A percentile compares a stretch with the other conserved stretches of the same genome.
Evolutionary conservation across 2,329 filamentous ascomycete genomes (phyloP).

Genomic region (Ceratocystis albifundus): DNA sequence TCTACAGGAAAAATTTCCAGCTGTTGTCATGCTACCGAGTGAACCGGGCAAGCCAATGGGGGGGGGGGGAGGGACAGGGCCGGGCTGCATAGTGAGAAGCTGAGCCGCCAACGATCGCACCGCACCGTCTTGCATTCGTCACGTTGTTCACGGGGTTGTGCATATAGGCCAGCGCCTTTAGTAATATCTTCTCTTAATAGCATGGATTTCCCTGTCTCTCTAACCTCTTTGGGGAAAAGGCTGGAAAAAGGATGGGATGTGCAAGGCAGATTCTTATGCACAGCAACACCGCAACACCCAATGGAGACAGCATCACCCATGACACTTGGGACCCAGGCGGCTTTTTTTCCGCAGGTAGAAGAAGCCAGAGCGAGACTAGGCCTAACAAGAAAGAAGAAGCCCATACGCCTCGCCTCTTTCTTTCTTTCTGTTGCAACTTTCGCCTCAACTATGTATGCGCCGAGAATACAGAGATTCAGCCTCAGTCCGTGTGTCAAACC

Average conservation of each 20-base stretch:
- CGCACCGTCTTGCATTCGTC: not conserved
- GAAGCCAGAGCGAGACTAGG: too few relatives aligned
- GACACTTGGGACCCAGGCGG: not conserved
- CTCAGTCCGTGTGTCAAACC: not conserved
- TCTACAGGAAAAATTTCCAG: not conserved
- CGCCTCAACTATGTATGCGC: not conserved
- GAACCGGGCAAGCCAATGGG: constrained; percentile 3
- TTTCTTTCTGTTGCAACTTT: not conserved
- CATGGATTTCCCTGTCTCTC: not conserved
- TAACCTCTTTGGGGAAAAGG: not conserved
- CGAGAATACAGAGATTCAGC: not conserved
- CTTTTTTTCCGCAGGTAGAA: not conserved
- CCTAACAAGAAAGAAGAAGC: not conserved
- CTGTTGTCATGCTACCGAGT: constrained; percentile 2
- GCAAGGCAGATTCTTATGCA: constrained; percentile 9
- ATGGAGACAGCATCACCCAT: not conserved
- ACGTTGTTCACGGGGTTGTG: not conserved
- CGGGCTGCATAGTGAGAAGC: not conserved
- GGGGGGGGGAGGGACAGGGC: too few relatives aligned
- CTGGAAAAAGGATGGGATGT: constrained; percentile 1
- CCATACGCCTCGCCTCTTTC: not conserved
- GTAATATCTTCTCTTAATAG: not conserved
- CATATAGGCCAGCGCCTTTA: not conserved
- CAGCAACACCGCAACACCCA: not conserved
- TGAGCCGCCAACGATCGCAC: not conserved